These are phyloP conservation scores for Phaeolepiota aurea DNA, from an alignment of 768 basidiomycete species.

Conservation along the genomic window DNA sequence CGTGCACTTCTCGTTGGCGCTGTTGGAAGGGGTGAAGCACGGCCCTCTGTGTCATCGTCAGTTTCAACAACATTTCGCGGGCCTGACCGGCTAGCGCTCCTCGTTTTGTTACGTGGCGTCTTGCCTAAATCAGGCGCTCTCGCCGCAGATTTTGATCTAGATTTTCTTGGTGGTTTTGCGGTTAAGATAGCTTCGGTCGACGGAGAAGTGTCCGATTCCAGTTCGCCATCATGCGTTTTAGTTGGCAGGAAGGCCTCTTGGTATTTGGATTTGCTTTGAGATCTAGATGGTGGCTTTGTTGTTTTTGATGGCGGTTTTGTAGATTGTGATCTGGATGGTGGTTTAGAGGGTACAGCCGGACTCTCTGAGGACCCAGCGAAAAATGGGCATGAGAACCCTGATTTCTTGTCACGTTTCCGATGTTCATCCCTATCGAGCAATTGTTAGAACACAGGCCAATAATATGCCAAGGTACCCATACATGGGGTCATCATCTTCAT, in stretches of 20 bases:
- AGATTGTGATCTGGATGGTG: slow-evolving; percentile 16
- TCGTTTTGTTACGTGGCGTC: slow-evolving; percentile 11
- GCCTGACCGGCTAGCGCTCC: slow-evolving; percentile 14
- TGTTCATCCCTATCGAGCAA: slow-evolving; percentile 57
- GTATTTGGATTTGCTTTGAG: slow-evolving; percentile 20
- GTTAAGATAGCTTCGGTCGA: slow-evolving; percentile 9
- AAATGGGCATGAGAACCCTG: slow-evolving; percentile 32
- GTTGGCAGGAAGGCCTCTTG: slow-evolving; percentile 27
- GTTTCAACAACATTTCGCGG: slow-evolving; percentile 17
- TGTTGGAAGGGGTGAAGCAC: slow-evolving; percentile 11
- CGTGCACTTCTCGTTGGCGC: slow-evolving; percentile 14
- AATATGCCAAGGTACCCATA: slow-evolving; percentile 27
- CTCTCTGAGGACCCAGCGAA: slow-evolving; percentile 18
- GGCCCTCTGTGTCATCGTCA: slow-evolving; percentile 15
- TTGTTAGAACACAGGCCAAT: slow-evolving; percentile 2
- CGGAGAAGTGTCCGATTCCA: slow-evolving; percentile 11
- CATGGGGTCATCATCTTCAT: slow-evolving; percentile 80
- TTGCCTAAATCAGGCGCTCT: slow-evolving; percentile 11
- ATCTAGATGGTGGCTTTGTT: slow-evolving; percentile 19
- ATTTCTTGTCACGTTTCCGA: slow-evolving; percentile 51
- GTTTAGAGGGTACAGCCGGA: slow-evolving; percentile 11
- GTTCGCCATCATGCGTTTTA: slow-evolving; percentile 30
- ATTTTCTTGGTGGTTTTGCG: slow-evolving; percentile 15
- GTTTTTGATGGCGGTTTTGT: slow-evolving; percentile 20
- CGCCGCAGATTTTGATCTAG: slow-evolving; percentile 11